Evolutionary conservation across 1,284 basidiomycete genomes (phyloP).

Genomic region (Irpex sp.): DNA sequence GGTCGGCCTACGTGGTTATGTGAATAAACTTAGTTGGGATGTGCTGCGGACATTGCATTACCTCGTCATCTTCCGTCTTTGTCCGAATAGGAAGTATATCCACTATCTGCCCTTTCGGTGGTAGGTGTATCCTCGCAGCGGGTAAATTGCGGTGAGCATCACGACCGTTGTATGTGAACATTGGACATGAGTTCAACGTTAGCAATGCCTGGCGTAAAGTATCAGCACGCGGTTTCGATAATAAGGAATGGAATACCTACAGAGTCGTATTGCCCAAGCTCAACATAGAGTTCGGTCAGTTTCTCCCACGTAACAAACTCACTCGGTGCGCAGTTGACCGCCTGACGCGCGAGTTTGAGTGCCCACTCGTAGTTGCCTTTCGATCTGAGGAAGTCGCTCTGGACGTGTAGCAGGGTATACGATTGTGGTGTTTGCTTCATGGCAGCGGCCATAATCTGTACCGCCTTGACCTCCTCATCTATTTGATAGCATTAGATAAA

Average conservation of each 20-base stretch:
- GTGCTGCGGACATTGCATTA: constrained; percentile 21
- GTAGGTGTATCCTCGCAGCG: constrained; percentile 83
- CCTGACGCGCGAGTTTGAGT: constrained; percentile 87
- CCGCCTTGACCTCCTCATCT: constrained; percentile 98
- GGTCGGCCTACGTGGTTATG: constrained; percentile 64
- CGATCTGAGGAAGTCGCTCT: constrained; percentile 89
- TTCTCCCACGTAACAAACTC: constrained; percentile 99
- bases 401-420: constrained; percentile 91
- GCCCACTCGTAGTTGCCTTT: constrained; percentile 91
- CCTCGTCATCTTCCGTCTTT: constrained; percentile 85
- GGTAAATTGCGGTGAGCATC: constrained; percentile 89
- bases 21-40: not conserved
- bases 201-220: constrained; percentile 63
- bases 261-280: constrained; percentile 83
- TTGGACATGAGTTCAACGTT: constrained; percentile 97
- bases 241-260: constrained; percentile 30
- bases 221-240: not conserved
- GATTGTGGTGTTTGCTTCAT: constrained; percentile 87
- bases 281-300: constrained; percentile 92
- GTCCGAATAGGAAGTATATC: constrained; percentile 74
- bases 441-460: constrained; percentile 88
- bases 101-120: constrained; percentile 81
- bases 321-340: constrained; percentile 96
- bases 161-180: constrained; percentile 99
- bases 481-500: not conserved